Evolutionary conservation across 345 rosid species (phyloP).

Genomic region (Eucalyptus pumila): DNA sequence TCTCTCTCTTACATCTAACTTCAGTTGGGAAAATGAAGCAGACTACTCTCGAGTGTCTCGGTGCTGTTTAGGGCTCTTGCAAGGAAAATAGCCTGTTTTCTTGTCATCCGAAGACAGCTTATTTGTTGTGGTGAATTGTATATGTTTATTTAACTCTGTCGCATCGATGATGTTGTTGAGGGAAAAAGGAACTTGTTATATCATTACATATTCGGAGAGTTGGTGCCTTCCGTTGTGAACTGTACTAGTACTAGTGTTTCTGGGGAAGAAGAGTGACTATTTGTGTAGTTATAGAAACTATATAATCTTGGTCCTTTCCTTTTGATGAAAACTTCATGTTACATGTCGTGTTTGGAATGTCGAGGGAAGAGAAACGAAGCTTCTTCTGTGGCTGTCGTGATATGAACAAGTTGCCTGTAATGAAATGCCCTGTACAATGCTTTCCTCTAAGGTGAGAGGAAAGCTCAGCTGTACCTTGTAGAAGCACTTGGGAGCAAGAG

Average conservation of each 20-base stretch:
- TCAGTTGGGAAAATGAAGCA: background rate
- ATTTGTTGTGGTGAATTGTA: background rate
- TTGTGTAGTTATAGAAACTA: background rate
- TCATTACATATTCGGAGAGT: background rate
- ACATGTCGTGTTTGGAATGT: background rate
- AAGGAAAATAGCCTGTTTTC: background rate
- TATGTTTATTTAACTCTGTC: background rate
- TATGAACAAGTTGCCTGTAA: background rate
- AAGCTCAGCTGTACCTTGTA: background rate
- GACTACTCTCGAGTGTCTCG: background rate
- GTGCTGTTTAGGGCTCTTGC: background rate
- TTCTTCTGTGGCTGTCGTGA: background rate
- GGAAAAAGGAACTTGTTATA: background rate
- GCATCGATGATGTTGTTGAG: background rate
- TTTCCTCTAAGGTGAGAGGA: background rate
- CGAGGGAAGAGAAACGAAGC: background rate
- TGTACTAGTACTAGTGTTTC: background rate
- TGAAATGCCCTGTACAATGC: background rate
- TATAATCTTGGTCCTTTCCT: background rate
- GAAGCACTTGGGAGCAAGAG: background rate
- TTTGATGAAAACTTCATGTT: background rate
- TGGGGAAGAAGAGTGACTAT: background rate
- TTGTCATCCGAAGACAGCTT: background rate
- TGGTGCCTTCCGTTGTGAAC: background rate
- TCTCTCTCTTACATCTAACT: background rate